Conservation (phyloP, 176 grass and related monocot genomes). For the Oryza meridionalis region DNA sequence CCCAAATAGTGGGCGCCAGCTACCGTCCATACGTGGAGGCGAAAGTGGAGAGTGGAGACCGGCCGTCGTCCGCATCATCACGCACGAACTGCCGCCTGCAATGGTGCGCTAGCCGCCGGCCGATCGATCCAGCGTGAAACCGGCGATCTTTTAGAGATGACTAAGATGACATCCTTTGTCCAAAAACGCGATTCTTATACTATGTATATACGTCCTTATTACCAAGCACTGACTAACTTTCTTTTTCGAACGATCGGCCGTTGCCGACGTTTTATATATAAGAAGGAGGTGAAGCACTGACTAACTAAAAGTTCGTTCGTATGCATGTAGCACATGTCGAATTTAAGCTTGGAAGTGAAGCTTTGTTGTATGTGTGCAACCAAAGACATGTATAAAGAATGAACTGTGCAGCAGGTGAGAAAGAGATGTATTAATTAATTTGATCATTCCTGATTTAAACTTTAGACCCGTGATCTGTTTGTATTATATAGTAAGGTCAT, state of each 20-base stretch:
- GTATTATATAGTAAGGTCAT: background rate
- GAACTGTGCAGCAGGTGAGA: background rate
- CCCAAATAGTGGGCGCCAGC: background rate
- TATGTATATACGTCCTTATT: background rate
- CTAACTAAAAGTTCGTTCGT: background rate
- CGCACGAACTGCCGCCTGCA: background rate
- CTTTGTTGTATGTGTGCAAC: background rate
- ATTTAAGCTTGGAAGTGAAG: background rate
- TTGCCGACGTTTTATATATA: no score
- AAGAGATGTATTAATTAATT: background rate
- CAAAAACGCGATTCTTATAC: background rate
- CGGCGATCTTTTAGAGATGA: background rate
- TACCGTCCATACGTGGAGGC: background rate
- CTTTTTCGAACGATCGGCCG: no score
- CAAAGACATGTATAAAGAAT: background rate
- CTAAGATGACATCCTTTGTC: background rate
- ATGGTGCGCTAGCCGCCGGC: background rate
- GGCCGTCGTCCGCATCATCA: constrained; percentile 12
- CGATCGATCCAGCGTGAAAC: background rate
- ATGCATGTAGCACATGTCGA: background rate
- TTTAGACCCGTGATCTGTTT: background rate
- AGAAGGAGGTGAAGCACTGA: background rate
- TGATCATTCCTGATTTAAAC: background rate
- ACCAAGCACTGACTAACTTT: background rate
- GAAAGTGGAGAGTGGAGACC: constrained; percentile 5